Percentiles rank a stretch among this genome's conserved stretches.
Conservation (phyloP, 2,329 filamentous ascomycete genomes). For the Fusarium lyarnte region DNA sequence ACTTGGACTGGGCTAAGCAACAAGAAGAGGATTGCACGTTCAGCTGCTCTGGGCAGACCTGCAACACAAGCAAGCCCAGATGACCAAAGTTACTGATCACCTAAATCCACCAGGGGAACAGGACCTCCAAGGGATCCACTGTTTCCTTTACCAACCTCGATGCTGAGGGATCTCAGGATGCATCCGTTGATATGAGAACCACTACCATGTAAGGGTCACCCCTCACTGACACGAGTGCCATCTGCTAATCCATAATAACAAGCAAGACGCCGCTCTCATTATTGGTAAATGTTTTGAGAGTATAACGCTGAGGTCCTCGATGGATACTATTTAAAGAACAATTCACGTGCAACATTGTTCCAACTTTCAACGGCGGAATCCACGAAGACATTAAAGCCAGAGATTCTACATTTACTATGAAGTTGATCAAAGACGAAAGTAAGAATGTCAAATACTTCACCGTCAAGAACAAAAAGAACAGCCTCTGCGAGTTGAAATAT, state of each 20-base stretch:
- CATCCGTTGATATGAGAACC: not conserved
- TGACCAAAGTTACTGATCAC: not conserved
- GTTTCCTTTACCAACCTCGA: not conserved
- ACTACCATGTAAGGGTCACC: not conserved
- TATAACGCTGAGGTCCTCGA: not conserved
- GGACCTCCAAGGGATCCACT: not conserved
- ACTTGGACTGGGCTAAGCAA: not conserved
- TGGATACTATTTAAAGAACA: not conserved
- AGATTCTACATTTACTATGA: not conserved
- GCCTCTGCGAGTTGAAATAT: not conserved
- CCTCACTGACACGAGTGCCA: not conserved
- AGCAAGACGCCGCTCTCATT: not conserved
- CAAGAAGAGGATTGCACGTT: not conserved
- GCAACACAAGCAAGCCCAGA: not conserved
- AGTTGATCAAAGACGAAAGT: not conserved
- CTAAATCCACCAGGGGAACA: not conserved
- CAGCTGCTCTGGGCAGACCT: not conserved
- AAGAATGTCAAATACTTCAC: not conserved
- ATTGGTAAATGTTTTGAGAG: not conserved
- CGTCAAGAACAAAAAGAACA: not conserved
- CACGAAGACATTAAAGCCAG: not conserved
- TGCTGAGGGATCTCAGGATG: not conserved
- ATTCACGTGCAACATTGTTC: not conserved
- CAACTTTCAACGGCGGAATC: not conserved
- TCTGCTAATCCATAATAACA: not conserved